Percentiles rank a stretch among this genome's conserved stretches.
Conservation (phyloP, 2,329 filamentous ascomycete genomes). For the Byssoonygena ceratinophila region DNA sequence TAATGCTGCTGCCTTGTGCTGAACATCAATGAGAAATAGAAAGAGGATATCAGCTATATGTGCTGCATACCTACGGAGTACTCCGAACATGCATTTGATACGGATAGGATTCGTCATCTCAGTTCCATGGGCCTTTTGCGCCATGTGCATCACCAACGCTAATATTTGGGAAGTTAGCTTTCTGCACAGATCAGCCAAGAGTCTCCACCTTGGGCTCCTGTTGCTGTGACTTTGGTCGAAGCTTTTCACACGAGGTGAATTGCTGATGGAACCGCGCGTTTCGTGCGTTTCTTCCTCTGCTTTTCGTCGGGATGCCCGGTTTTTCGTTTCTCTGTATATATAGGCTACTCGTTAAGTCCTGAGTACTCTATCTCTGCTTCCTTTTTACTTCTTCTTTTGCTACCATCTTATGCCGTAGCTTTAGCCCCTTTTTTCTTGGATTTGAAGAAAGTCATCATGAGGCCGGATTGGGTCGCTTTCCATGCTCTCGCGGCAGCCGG, state of each 20-base stretch:
- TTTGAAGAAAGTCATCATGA: slow-evolving; percentile 8
- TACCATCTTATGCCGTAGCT: not conserved
- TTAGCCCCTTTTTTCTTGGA: not conserved
- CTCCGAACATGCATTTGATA: too few relatives aligned
- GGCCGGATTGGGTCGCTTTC: not conserved
- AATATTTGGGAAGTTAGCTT: too few relatives aligned
- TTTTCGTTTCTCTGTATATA: not conserved
- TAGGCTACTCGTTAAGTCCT: not conserved
- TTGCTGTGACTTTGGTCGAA: not conserved
- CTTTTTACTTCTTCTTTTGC: not conserved
- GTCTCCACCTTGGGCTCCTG: not conserved
- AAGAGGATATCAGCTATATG: too few relatives aligned
- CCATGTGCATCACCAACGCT: too few relatives aligned
- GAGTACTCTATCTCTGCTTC: not conserved
- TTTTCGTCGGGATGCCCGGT: not conserved
- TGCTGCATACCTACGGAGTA: too few relatives aligned
- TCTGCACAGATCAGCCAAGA: not conserved
- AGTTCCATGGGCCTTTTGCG: too few relatives aligned
- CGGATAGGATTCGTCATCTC: too few relatives aligned
- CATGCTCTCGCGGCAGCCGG: slow-evolving; percentile 3
- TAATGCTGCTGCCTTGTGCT: too few relatives aligned
- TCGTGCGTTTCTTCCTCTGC: not conserved
- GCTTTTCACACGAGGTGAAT: not conserved
- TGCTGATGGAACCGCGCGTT: not conserved
- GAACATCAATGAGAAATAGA: too few relatives aligned